These are phyloP conservation scores for Dryas drummondii DNA, from an alignment of 306 rosid genomes.

Conservation along the genomic window DNA sequence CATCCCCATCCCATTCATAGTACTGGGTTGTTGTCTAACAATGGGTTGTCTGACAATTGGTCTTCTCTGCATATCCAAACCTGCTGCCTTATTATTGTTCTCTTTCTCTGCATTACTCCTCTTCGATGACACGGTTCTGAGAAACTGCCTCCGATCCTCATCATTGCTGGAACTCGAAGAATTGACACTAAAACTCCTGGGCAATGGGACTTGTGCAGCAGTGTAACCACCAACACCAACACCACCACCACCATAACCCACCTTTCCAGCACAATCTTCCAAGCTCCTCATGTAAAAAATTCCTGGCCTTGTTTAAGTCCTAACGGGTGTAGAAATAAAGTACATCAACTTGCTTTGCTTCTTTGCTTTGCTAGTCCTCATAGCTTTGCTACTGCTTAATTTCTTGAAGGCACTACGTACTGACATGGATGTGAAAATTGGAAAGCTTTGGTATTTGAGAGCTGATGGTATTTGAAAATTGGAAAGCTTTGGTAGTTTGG, in stretches of 20 bases:
- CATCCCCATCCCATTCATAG: slow-evolving; percentile 23
- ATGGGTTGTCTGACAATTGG: not conserved
- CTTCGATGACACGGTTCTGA: not conserved
- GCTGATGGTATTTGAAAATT: too few relatives aligned
- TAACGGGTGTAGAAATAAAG: slow-evolving; percentile 32
- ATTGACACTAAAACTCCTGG: slow-evolving; percentile 22
- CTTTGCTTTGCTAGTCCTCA: slow-evolving; percentile 8
- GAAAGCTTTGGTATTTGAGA: not conserved
- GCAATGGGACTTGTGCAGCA: slow-evolving; percentile 18
- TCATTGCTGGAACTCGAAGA: slow-evolving; percentile 3
- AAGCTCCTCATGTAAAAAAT: slow-evolving; percentile 41
- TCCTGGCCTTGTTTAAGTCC: slow-evolving; percentile 43
- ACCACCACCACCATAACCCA: slow-evolving; percentile 11
- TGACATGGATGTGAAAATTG: not conserved
- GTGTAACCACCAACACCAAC: not conserved
- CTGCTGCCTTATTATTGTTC: not conserved
- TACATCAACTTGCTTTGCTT: slow-evolving; percentile 17
- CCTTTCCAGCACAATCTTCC: slow-evolving; percentile 37
- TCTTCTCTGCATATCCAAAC: slow-evolving; percentile 18
- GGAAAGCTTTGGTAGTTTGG: too few relatives aligned
- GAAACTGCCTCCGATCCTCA: slow-evolving; percentile 11
- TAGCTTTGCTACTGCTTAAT: not conserved
- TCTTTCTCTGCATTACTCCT: slow-evolving; percentile 7
- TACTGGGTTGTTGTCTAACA: too few relatives aligned
- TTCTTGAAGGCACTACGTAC: too few relatives aligned